phyloP scores from a whole-genome alignment of 1,284 basidiomycete species.

The Pseudozyma thailandica region DNA sequence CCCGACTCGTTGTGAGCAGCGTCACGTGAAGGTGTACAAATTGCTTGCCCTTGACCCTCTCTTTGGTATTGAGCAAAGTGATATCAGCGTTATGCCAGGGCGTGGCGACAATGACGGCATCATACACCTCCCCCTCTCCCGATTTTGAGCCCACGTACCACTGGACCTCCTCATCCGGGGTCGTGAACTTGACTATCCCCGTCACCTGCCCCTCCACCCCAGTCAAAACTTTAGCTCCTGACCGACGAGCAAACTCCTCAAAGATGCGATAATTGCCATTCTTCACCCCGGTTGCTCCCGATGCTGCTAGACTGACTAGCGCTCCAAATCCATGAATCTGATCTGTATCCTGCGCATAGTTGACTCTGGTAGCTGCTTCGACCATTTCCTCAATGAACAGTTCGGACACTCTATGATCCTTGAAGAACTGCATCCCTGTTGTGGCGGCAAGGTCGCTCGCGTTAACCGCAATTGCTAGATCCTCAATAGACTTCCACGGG shows the following conservation, averaged over 20 bases:
- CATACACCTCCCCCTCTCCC: constrained; percentile 59
- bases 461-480: constrained; percentile 73
- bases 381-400: constrained; percentile 77
- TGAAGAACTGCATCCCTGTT: constrained; percentile 65
- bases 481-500: constrained; percentile 75
- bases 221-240: constrained; percentile 70
- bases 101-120: constrained; percentile 62
- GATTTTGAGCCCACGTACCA: constrained; percentile 63
- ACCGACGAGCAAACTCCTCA: constrained; percentile 79
- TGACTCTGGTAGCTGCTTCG: constrained; percentile 85
- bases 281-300: constrained; percentile 76
- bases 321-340: constrained; percentile 84
- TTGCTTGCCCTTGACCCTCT: constrained; percentile 75
- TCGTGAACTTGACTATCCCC: constrained; percentile 53
- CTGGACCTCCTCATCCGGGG: constrained; percentile 14
- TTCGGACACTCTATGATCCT: constrained; percentile 43
- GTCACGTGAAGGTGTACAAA: constrained; percentile 91
- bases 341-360: constrained; percentile 80
- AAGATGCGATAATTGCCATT: constrained; percentile 90
- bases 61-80: constrained; percentile 61
- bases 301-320: constrained; percentile 78
- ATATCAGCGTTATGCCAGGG: constrained; percentile 64
- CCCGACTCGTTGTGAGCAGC: constrained; percentile 80
- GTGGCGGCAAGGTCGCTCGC: constrained; percentile 69
- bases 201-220: constrained; percentile 61